Evolutionary conservation across 306 rosid genomes (phyloP).

Genomic region (Gillenia trifoliata): DNA sequence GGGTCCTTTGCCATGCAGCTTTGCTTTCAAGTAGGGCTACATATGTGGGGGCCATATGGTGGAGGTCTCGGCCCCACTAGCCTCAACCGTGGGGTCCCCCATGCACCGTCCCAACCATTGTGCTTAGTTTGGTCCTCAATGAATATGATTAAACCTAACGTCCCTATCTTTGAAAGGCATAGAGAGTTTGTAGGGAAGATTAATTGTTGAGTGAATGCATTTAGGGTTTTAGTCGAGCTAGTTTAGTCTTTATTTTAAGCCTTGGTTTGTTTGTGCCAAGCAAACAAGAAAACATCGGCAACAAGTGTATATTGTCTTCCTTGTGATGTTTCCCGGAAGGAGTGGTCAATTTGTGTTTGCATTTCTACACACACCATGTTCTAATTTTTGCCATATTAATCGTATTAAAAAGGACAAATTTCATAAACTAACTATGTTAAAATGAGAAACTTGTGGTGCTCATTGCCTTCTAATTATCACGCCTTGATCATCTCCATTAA

Average conservation of each 20-base stretch:
- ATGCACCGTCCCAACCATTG: slow-evolving; percentile 36
- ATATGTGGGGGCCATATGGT: slow-evolving; percentile 17
- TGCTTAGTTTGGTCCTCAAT: slow-evolving; percentile 17
- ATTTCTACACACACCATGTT: not conserved
- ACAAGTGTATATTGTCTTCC: slow-evolving; percentile 26
- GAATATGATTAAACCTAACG: not conserved
- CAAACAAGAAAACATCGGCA: slow-evolving; percentile 21
- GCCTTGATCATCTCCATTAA: not conserved
- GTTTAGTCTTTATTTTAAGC: not conserved
- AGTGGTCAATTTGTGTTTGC: not conserved
- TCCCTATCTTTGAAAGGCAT: not conserved
- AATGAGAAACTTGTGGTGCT: not conserved
- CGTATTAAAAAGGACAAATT: not conserved
- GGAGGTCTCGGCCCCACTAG: slow-evolving; percentile 26
- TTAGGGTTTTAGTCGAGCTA: not conserved
- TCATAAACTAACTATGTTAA: not conserved
- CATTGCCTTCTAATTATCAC: not conserved
- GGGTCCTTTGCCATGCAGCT: slow-evolving; percentile 35
- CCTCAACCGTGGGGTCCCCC: slow-evolving; percentile 9
- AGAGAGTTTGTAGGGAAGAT: not conserved
- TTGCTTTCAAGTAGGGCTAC: slow-evolving; percentile 19
- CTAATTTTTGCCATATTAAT: not conserved
- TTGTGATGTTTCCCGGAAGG: slow-evolving; percentile 18
- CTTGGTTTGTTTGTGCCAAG: slow-evolving; percentile 9
- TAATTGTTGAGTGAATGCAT: not conserved